Percentiles rank a stretch among this genome's conserved stretches.
Evolutionary conservation across 2,329 filamentous ascomycete species (phyloP).

Genomic region (Trichoderma guizhouense): DNA sequence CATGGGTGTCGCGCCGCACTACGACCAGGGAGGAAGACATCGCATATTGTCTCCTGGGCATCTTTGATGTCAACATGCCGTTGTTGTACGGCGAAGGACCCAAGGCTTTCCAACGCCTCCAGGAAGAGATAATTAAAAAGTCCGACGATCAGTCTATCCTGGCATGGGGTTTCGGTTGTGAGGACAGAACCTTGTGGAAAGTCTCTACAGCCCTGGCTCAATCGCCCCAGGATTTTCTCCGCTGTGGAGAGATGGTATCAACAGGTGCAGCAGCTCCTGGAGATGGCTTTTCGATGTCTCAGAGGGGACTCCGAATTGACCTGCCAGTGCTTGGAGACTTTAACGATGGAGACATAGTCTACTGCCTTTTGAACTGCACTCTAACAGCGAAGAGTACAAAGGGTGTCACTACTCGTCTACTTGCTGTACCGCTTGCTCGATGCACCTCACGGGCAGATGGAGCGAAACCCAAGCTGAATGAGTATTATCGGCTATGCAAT

Average conservation of each 20-base stretch:
- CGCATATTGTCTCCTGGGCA: background rate
- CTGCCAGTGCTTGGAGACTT: background rate
- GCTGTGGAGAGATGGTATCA: background rate
- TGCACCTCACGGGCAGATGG: background rate
- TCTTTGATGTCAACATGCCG: background rate
- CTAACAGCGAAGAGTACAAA: background rate
- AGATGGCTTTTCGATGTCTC: background rate
- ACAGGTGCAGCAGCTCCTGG: background rate
- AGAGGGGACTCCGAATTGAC: background rate
- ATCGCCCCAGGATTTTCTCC: background rate
- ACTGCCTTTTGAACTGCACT: background rate
- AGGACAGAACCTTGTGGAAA: background rate
- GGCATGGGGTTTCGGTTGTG: background rate
- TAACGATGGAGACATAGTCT: background rate
- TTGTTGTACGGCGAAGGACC: background rate
- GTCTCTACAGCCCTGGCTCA: background rate
- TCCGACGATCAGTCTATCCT: background rate
- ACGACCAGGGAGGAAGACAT: background rate
- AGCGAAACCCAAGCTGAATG: background rate
- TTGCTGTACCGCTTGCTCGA: background rate
- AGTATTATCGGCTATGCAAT: background rate
- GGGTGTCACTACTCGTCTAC: background rate
- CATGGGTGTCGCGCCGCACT: background rate
- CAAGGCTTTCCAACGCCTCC: background rate
- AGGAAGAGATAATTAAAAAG: background rate